phyloP scores from a whole-genome alignment of 176 grass and related monocot species.

The Cenchrus americanus region DNA sequence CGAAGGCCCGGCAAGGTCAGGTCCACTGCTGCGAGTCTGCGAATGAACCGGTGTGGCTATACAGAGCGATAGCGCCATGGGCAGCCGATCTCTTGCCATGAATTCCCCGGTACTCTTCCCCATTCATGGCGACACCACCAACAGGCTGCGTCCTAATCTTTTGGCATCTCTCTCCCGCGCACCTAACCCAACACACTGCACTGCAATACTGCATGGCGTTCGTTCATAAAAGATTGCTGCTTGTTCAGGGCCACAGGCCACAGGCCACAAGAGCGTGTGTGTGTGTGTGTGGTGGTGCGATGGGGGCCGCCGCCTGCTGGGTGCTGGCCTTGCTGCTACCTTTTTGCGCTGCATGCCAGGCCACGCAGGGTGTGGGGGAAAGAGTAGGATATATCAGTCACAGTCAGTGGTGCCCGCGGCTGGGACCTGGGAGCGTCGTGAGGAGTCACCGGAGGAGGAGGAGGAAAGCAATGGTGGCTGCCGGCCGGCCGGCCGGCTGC shows the following conservation, averaged over 20 bases:
- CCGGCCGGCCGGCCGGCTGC: neutral
- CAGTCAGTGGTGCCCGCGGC: slow-evolving; percentile 4
- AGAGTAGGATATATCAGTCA: slow-evolving; percentile 29
- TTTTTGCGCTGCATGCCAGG: slow-evolving; percentile 21
- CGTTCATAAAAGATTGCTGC: slow-evolving; percentile 9
- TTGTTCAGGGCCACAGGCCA: neutral
- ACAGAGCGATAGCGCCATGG: neutral
- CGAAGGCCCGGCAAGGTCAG: neutral
- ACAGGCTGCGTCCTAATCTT: slow-evolving; percentile 29
- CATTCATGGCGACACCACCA: neutral
- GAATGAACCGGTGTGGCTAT: neutral
- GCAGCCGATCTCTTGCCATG: slow-evolving; percentile 14
- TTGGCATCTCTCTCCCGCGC: slow-evolving; percentile 47
- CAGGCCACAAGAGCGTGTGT: slow-evolving; percentile 1
- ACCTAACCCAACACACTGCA: slow-evolving; percentile 28
- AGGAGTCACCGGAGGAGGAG: neutral
- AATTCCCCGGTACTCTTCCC: slow-evolving; percentile 31
- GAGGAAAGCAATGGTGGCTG: slow-evolving; percentile 16
- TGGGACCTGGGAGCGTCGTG: too few relatives aligned
- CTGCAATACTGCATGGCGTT: neutral
- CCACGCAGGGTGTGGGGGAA: slow-evolving; percentile 28
- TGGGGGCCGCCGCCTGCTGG: slow-evolving; percentile 30
- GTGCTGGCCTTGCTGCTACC: neutral
- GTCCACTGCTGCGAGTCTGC: neutral
- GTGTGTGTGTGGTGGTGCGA: neutral